Base-by-base conservation (phyloP, 2,329 filamentous ascomycete species). In the Didymella glomerata region DNA sequence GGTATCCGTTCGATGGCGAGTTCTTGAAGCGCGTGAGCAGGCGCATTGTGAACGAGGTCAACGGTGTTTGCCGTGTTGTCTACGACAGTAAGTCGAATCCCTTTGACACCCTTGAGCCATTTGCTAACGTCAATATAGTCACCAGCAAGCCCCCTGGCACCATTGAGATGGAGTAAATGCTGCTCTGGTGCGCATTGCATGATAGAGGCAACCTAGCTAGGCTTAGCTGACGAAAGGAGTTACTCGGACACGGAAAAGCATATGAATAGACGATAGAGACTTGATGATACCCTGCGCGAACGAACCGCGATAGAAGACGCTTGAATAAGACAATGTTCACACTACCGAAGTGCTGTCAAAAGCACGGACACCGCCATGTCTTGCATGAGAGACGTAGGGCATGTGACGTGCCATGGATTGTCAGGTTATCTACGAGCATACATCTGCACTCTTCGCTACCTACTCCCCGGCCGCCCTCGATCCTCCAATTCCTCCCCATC, bases 41-140 rank as follows among this genome's bases (percentile, higher is more conserved):
- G 14, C 81, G 88, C 60, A 93, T 93, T 69, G 85, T 90, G 59
- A 94, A 92, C 70, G 87, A 92, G 77, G 89, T 93, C 1, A 82
- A 89, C 42, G 90, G 90, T 11, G 86, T 93, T 18, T 86, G 86
- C 66, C 81, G 90, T 36, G 90, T 93, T 36, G 81, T 86, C 14
- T 92, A 92, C 69, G 88, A 92, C 63, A 83, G 83, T 80, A 80
- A 85, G 78, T 83, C 65, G 3, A 9, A 20, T 10, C 25, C 16
- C 25, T 18, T 41, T 7, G 1, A 10, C 25, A 9, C 8, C 16
- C 9, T 9, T 14, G 13, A 4, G 3, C 2, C 4, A 44, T 13
- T 53, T 7, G 20, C 65, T 70, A 61, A 71, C 48, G 44, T 20
- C 2, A n/a, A 8, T 70, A 61, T 71, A 79, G 81, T 85, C 60